These are phyloP conservation scores for Naumovozyma baii DNA, from an alignment of 805 yeast genomes.

Conservation along the genomic window DNA sequence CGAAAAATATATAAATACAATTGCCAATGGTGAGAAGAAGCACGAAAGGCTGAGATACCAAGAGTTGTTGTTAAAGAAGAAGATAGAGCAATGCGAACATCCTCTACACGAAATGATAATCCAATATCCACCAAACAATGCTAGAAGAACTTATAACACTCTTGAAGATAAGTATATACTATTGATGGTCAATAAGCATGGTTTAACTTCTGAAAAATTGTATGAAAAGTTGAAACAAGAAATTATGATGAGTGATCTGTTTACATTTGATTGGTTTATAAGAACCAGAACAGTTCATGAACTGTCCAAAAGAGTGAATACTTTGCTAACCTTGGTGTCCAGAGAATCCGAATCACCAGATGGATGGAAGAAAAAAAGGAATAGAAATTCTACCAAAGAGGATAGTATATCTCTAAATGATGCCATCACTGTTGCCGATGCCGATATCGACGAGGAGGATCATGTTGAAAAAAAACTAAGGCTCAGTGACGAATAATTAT, in stretches of 20 bases:
- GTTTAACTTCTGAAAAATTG: slow-evolving; percentile 49
- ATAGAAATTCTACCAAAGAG: slow-evolving; percentile 13
- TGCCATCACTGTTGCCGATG: neutral
- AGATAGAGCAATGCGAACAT: slow-evolving; percentile 43
- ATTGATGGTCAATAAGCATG: slow-evolving; percentile 52
- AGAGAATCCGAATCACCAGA: slow-evolving; percentile 61
- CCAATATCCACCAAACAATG: slow-evolving; percentile 75
- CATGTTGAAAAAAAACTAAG: slow-evolving; percentile 12
- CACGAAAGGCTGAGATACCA: slow-evolving; percentile 45
- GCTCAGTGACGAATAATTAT: no score
- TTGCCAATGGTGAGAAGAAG: slow-evolving; percentile 66
- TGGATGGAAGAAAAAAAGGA: slow-evolving; percentile 40
- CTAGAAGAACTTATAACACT: slow-evolving; percentile 61
- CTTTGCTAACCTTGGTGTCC: slow-evolving; percentile 56
- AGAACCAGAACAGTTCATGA: slow-evolving; percentile 65
- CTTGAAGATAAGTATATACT: slow-evolving; percentile 63
- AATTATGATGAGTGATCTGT: slow-evolving; percentile 46
- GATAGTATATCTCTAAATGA: slow-evolving; percentile 10
- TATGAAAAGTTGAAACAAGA: slow-evolving; percentile 60
- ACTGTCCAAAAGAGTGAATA: slow-evolving; percentile 56
- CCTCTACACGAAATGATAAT: slow-evolving; percentile 56
- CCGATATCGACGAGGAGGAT: slow-evolving; percentile 2
- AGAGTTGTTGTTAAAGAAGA: slow-evolving; percentile 43
- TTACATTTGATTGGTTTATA: slow-evolving; percentile 67
- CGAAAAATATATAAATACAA: slow-evolving; percentile 61